Percentiles rank a stretch among this genome's conserved stretches.
These are phyloP conservation scores for Apophysomyces elegans DNA, from an alignment of 371 early-diverging fungal species.

Conservation along the genomic window DNA sequence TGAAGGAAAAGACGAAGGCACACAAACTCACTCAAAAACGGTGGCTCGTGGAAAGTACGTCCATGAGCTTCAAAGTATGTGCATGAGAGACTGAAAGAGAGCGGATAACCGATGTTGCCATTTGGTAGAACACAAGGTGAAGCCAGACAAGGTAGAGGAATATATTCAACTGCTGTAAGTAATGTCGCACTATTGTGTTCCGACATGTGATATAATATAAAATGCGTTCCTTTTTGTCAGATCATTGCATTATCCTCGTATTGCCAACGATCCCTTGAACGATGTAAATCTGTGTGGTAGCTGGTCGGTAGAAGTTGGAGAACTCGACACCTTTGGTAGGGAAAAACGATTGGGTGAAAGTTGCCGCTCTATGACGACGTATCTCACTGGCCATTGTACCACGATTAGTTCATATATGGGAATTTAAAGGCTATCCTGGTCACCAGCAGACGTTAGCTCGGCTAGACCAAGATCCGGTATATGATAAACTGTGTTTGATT, in stretches of 20 bases:
- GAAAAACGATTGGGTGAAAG: neutral
- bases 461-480: conserved; percentile 53
- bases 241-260: conserved; percentile 66
- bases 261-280: conserved; percentile 67
- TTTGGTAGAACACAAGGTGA: conserved; percentile 68
- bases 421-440: conserved; percentile 80
- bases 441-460: conserved; percentile 58
- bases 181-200: conserved; percentile 12
- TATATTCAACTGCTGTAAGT: conserved; percentile 66
- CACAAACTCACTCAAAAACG: conserved; percentile 67
- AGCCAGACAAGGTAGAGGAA: conserved; percentile 78
- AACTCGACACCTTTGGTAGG: conserved; percentile 75
- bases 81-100: neutral
- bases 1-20: conserved; percentile 52
- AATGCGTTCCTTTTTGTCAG: conserved; percentile 27
- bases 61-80: conserved; percentile 79
- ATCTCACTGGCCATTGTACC: neutral
- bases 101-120: neutral
- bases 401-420: conserved; percentile 79
- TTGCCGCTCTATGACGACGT: neutral
- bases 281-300: conserved; percentile 79
- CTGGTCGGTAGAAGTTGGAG: conserved; percentile 82
- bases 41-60: conserved; percentile 87
- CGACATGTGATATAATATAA: conserved; percentile 1
- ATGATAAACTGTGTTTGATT: conserved; percentile 3